Evolutionary conservation across 805 yeast species (phyloP).

Genomic region (Cyberlindnera galapagoensis): DNA sequence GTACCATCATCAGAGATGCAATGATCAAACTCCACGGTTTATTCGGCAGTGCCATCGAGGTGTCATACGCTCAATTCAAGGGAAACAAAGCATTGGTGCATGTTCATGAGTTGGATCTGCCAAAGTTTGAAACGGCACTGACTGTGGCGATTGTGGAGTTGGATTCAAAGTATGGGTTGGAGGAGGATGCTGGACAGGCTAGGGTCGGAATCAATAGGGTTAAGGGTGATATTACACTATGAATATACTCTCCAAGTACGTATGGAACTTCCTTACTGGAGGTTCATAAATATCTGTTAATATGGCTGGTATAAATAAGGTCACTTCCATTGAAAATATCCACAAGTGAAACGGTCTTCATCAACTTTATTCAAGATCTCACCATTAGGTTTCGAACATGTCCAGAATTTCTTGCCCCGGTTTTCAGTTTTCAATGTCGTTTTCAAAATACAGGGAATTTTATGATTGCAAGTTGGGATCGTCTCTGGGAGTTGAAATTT

Average conservation of each 20-base stretch:
- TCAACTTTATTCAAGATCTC: slow-evolving; percentile 9
- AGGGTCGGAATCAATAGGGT: slow-evolving; percentile 7
- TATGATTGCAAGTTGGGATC: slow-evolving; percentile 43
- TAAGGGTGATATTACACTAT: not conserved
- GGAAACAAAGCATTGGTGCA: slow-evolving; percentile 22
- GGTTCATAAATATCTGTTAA: too few relatives aligned
- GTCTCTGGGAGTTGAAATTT: slow-evolving; percentile 15
- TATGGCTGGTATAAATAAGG: too few relatives aligned
- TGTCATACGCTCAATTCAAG: slow-evolving; percentile 23
- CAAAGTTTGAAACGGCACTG: slow-evolving; percentile 26
- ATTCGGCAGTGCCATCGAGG: slow-evolving; percentile 34
- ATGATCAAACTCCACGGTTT: slow-evolving; percentile 32
- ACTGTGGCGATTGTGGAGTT: too few relatives aligned
- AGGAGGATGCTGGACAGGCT: too few relatives aligned
- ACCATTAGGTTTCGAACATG: slow-evolving; percentile 37
- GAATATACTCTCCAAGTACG: too few relatives aligned
- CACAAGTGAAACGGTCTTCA: slow-evolving; percentile 36
- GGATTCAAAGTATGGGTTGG: too few relatives aligned
- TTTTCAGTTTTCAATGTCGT: slow-evolving; percentile 38
- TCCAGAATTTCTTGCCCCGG: slow-evolving; percentile 49
- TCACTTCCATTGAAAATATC: slow-evolving; percentile 47
- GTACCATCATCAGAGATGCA: slow-evolving; percentile 28
- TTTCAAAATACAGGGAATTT: slow-evolving; percentile 37
- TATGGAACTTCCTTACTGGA: not conserved
- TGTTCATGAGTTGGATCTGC: slow-evolving; percentile 26